Evolutionary conservation across 495 filamentous ascomycete genomes (phyloP).

Genomic region (Articulospora tetracladia): DNA sequence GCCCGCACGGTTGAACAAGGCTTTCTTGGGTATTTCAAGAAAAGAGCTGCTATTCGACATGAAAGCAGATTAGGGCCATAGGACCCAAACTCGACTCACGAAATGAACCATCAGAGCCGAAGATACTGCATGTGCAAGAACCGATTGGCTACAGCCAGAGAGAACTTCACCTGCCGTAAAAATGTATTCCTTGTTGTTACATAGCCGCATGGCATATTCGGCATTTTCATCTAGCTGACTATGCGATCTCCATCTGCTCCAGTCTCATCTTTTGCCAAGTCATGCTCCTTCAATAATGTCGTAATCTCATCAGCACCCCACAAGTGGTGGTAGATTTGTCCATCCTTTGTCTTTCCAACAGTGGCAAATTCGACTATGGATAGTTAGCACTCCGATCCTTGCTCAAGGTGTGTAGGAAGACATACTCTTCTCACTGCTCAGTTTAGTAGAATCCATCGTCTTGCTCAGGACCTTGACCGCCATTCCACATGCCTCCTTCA

Average conservation of each 20-base stretch:
- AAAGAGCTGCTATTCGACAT: too few species aligned
- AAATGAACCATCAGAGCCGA: too few species aligned
- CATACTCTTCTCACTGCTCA: conserved; percentile 98
- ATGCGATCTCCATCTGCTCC: conserved; percentile 46
- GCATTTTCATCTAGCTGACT: conserved; percentile 22
- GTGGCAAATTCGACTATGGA: conserved; percentile 92
- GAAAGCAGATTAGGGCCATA: too few species aligned
- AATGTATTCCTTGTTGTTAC: conserved; percentile 20
- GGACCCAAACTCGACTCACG: too few species aligned
- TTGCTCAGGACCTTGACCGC: conserved; percentile 99
- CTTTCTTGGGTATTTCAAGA: too few species aligned
- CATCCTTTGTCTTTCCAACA: conserved; percentile 88
- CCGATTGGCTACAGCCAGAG: too few species aligned
- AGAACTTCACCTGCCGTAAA: conserved; percentile 10
- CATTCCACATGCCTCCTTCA: conserved; percentile 96
- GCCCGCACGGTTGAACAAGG: too few species aligned
- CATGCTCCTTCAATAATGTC: conserved; percentile 89
- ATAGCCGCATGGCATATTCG: conserved; percentile 7
- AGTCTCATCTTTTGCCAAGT: conserved; percentile 83
- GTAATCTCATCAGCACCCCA: conserved; percentile 98
- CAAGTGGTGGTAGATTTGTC: conserved; percentile 95
- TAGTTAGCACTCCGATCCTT: conserved; percentile 10
- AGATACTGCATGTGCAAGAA: neutral
- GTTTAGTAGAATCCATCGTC: conserved; percentile 98
- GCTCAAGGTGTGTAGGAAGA: conserved; percentile 11